phyloP scores from a whole-genome alignment of 2,329 filamentous ascomycete genomes.

The Epichloe brachyelytri region DNA sequence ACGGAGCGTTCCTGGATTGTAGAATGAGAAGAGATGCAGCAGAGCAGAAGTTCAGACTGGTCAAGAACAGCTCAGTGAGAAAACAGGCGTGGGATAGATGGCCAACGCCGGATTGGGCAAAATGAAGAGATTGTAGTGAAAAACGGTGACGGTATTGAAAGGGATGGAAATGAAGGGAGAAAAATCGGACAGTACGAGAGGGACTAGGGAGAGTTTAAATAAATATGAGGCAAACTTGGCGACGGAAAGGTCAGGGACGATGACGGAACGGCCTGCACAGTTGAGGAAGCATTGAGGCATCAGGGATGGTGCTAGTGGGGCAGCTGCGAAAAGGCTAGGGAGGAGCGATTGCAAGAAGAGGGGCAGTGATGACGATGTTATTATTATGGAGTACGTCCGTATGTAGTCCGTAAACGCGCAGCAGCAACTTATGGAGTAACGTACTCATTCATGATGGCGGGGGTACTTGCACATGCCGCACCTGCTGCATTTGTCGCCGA shows the following conservation, averaged over 20 bases:
- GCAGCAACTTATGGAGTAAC: too few relatives aligned
- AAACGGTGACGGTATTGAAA: not conserved
- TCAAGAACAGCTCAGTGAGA: not conserved
- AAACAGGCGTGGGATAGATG: not conserved
- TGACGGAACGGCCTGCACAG: constrained; percentile 2
- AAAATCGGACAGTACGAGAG: not conserved
- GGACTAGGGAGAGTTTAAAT: constrained; percentile 1
- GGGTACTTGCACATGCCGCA: constrained; percentile 1
- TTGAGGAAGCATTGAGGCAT: not conserved
- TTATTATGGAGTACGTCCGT: not conserved
- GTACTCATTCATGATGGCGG: not conserved
- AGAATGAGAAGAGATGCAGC: not conserved
- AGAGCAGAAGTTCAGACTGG: too few relatives aligned
- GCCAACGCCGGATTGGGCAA: not conserved
- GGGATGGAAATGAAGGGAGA: not conserved
- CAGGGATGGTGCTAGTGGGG: not conserved
- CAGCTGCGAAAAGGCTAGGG: not conserved
- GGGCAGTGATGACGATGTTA: constrained; percentile 1
- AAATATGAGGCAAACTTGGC: not conserved
- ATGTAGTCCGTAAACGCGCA: not conserved
- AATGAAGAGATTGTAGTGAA: too few relatives aligned
- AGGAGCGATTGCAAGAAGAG: not conserved
- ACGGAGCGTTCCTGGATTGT: not conserved
- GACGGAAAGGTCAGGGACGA: not conserved
- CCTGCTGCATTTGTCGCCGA: not conserved